phyloP scores from a whole-genome alignment of 768 basidiomycete species.

The Lactarius hengduanensis region DNA sequence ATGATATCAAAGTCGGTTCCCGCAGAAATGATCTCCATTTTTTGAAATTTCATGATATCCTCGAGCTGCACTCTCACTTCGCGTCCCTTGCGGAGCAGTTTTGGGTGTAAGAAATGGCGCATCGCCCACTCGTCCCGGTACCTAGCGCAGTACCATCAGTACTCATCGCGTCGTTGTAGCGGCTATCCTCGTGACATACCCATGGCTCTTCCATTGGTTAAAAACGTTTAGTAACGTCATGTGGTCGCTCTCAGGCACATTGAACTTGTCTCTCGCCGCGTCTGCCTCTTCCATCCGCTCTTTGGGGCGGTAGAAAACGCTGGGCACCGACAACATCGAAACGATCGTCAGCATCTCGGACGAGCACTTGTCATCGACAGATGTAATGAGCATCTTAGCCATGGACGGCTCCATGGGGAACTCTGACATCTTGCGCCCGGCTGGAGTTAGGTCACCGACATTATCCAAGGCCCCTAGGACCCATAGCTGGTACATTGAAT shows the following conservation, averaged over 20 bases:
- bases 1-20: constrained; percentile 96
- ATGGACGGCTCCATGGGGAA: constrained; percentile 99
- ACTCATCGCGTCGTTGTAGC: not conserved
- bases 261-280: constrained; percentile 96
- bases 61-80: constrained; percentile 96
- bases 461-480: constrained; percentile 97
- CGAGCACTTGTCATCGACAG: constrained; percentile 91
- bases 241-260: constrained; percentile 98
- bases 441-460: constrained; percentile 89
- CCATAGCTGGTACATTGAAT: constrained; percentile 99
- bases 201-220: constrained; percentile 96
- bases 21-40: constrained; percentile 87
- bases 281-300: constrained; percentile 98
- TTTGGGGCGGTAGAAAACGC: constrained; percentile 96
- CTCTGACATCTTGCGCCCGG: constrained; percentile 96
- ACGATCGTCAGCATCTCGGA: constrained; percentile 98
- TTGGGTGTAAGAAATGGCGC: constrained; percentile 95
- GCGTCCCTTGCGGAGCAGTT: constrained; percentile 88
- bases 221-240: constrained; percentile 94
- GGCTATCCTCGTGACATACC: constrained; percentile 48
- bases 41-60: constrained; percentile 99
- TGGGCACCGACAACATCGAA: constrained; percentile 97
- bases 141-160: constrained; percentile 39
- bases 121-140: constrained; percentile 94
- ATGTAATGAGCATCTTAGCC: constrained; percentile 97